A percentile compares a stretch with the other conserved stretches of the same genome.
Evolutionary conservation across 139 green algal species (phyloP).

Genomic region (Coccomyxa sp.): DNA sequence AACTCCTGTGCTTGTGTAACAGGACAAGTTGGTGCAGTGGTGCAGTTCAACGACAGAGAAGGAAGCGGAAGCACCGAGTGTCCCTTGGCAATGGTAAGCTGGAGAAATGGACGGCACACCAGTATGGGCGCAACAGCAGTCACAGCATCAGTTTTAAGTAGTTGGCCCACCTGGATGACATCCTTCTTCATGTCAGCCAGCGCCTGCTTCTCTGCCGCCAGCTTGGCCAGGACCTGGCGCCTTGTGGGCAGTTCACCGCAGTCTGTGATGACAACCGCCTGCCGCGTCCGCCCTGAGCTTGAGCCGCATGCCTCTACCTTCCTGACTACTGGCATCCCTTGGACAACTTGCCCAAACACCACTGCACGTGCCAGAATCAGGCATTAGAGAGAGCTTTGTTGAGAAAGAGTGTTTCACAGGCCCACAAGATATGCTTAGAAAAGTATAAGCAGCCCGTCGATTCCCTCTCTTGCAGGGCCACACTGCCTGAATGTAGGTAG

Average conservation of each 20-base stretch:
- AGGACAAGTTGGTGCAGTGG: too few relatives aligned
- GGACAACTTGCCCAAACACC: conserved; percentile 81
- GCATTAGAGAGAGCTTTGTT: background rate
- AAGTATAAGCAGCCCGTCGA: background rate
- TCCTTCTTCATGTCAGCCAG: conserved; percentile 64
- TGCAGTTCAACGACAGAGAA: too few relatives aligned
- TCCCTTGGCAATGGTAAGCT: too few relatives aligned
- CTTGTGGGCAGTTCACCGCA: conserved; percentile 66
- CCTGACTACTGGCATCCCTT: conserved; percentile 76
- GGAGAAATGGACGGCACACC: too few relatives aligned
- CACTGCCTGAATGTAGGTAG: background rate
- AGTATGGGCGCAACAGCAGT: too few relatives aligned
- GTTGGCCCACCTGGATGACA: conserved; percentile 8
- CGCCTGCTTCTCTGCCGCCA: conserved; percentile 38
- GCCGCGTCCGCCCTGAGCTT: conserved; percentile 41
- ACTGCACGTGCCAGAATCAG: conserved; percentile 40
- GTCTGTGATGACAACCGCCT: conserved; percentile 50
- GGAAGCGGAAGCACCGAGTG: too few relatives aligned
- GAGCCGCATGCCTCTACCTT: conserved; percentile 67
- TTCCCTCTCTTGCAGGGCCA: background rate
- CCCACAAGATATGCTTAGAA: background rate
- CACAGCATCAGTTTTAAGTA: too few relatives aligned
- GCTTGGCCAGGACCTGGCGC: conserved; percentile 58
- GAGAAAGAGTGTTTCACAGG: background rate
- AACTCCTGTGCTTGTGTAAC: too few relatives aligned